Conservation (phyloP, 352 stramenopile genomes). For the Pilasporangium apinafurcum region DNA sequence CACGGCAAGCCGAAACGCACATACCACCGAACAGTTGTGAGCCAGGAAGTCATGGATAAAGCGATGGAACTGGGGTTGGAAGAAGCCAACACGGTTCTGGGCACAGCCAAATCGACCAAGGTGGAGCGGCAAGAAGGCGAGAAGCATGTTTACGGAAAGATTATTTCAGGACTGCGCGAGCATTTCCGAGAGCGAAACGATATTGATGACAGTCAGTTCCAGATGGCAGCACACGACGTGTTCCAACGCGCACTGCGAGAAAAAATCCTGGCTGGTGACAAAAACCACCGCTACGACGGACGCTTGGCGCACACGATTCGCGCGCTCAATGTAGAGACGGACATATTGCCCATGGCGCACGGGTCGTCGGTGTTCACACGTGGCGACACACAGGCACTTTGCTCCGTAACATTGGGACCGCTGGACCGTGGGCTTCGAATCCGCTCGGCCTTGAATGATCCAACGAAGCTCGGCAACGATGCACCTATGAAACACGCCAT, state of each 20-base stretch:
- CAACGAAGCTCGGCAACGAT: conserved; percentile 24
- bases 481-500: conserved; percentile 82
- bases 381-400: conserved; percentile 87
- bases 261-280: conserved; percentile 46
- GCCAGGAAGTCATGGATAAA: conserved; percentile 40
- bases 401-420: conserved; percentile 84
- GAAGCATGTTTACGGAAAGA: conserved; percentile 59
- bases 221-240: conserved; percentile 68
- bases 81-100: conserved; percentile 29
- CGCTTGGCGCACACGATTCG: conserved; percentile 79
- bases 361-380: conserved; percentile 85
- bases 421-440: conserved; percentile 69
- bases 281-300: conserved; percentile 79
- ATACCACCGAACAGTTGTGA: conserved; percentile 41
- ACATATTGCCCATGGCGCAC: conserved; percentile 85
- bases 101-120: conserved; percentile 37
- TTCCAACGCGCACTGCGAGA: conserved; percentile 71
- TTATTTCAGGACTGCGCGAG: conserved; percentile 53
- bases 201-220: conserved; percentile 41
- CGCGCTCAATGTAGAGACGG: conserved; percentile 78
- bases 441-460: conserved; percentile 49
- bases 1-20: conserved; percentile 65
- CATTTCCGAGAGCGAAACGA: conserved; percentile 26
- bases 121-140: conserved; percentile 57
- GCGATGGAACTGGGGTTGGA: conserved; percentile 51